Conservation (phyloP, 345 rosid genomes). For the Lepidium didymum region DNA sequence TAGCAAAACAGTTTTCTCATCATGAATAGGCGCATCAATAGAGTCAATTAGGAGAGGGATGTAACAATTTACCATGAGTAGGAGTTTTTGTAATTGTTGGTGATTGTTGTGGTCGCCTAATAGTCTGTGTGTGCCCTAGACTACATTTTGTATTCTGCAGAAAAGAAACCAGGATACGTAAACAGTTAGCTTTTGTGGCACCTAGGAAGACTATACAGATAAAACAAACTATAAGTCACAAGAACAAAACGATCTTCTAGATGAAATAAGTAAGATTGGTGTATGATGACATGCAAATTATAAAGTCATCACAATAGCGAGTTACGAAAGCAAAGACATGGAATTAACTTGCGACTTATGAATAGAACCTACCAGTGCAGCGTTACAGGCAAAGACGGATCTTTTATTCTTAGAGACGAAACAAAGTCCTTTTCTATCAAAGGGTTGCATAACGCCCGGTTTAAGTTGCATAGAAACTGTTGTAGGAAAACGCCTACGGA, state of each 20-base stretch:
- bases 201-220: background rate
- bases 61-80: slow-evolving; percentile 40
- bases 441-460: slow-evolving; percentile 10
- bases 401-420: slow-evolving; percentile 7
- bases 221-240: background rate
- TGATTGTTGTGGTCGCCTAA: slow-evolving; percentile 47
- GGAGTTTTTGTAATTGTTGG: slow-evolving; percentile 81
- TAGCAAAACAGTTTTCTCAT: background rate
- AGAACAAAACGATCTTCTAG: background rate
- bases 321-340: background rate
- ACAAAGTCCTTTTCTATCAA: slow-evolving; percentile 4
- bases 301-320: background rate
- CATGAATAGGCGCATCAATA: background rate
- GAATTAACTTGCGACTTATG: background rate
- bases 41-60: background rate
- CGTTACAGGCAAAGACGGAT: slow-evolving; percentile 28
- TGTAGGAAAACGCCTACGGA: background rate
- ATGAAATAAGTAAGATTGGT: background rate
- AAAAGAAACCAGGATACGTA: background rate
- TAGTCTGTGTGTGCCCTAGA: slow-evolving; percentile 76
- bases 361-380: slow-evolving; percentile 35
- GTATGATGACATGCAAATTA: background rate
- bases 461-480: slow-evolving; percentile 13
- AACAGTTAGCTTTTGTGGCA: background rate
- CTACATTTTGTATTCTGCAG: slow-evolving; percentile 60